Evolutionary conservation across 2,329 filamentous ascomycete species (phyloP), one percentile per base, ranked within the genome.

Genomic region (Diplodia corticola): DNA sequence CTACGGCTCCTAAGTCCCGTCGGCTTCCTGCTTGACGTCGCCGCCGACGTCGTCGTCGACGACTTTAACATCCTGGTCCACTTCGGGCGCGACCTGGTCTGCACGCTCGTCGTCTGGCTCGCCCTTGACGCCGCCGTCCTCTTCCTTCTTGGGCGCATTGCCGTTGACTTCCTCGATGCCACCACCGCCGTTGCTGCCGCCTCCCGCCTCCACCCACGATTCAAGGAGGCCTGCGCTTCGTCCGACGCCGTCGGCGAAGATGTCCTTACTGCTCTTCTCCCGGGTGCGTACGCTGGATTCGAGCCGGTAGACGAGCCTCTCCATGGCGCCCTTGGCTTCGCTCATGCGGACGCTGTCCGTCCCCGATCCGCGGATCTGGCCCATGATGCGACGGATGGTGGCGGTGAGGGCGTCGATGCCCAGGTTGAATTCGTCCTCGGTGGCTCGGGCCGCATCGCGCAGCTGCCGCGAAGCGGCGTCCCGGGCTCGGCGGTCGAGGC

Each of bases 251-350:
- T 53, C 22, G 30, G 35, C 51, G 28, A 64, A 67, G 35, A 64
- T 40, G 33, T 60, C 59, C 37, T 24, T 46, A 26, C 26, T 33
- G 59, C 65, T 66, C 59, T 37, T 33, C 49, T 67, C 59, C 37
- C 37, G 28, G n/a, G 57, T 67, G 28, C 59, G 57, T 40, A 67
- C 65, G 40, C 50, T 51, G 24, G 50, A 88, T 54, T 88, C 79
- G 15, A 97, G 81, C 65, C 93, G 86, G 72, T 91, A 88, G 67
- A 89, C 85, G n/a, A 97, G 80, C 66, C 88, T 84, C 71, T 96
- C 90, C 46, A 96, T 82, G 12, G 85, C 83, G 64, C 88, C 88
- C 77, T 96, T 97, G 13, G 91, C 88, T 73, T 96, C 88, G 33
- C 91, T 90, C 33, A 91, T 85, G 17, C 85, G 84, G 67, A 95